Conservation (phyloP, 495 filamentous ascomycete genomes). For the Rostrohypoxylon terebratum region DNA sequence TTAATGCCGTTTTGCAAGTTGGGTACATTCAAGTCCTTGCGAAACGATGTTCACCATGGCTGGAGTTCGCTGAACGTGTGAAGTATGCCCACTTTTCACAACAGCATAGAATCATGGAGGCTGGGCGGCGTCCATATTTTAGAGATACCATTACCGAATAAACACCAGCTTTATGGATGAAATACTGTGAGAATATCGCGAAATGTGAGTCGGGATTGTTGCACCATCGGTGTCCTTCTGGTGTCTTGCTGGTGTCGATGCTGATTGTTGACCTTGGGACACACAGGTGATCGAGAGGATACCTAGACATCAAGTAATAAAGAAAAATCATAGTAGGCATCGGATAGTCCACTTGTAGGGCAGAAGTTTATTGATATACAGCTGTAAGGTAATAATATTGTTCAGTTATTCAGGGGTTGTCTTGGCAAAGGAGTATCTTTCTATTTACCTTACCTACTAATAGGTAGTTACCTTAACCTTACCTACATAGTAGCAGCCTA, state of each 20-base stretch:
- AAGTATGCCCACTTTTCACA: background rate
- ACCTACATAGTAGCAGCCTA: too few relatives aligned
- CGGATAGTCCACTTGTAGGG: constrained; percentile 6
- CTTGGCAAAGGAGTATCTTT: constrained; percentile 22
- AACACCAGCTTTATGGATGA: background rate
- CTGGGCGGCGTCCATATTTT: background rate
- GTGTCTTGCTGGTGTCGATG: background rate
- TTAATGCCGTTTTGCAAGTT: background rate
- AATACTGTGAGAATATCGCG: background rate
- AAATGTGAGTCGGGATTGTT: too few relatives aligned
- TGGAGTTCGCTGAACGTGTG: background rate
- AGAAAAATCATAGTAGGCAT: background rate
- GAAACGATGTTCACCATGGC: background rate
- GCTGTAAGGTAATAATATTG: too few relatives aligned
- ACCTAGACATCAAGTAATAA: background rate
- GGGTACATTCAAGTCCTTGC: background rate
- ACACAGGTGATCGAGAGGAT: background rate
- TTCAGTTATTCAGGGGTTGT: background rate
- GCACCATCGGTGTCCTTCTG: too few relatives aligned
- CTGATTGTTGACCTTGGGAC: background rate
- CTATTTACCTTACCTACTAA: constrained; percentile 18
- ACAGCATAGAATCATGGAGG: background rate
- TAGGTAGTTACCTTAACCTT: too few relatives aligned
- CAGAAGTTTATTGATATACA: background rate
- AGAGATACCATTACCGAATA: background rate